A percentile compares a stretch with the other conserved stretches of the same genome.
Evolutionary conservation across 768 basidiomycete species (phyloP).

Genomic region (Daedaleopsis sinensis): DNA sequence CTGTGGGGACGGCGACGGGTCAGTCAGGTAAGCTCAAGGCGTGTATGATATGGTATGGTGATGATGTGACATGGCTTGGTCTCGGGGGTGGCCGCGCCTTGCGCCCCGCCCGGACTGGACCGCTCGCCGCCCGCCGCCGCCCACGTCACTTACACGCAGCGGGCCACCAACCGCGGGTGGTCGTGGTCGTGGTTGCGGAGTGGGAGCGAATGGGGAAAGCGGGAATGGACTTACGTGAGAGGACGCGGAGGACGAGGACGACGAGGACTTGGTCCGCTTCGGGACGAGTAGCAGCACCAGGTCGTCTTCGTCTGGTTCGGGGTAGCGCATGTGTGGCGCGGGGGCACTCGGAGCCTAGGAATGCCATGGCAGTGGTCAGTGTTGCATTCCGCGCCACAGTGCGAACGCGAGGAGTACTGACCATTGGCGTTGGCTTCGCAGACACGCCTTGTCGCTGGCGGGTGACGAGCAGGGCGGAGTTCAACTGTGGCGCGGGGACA

Average conservation of each 20-base stretch:
- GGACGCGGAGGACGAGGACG: too few relatives aligned
- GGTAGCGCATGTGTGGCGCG: slow-evolving; percentile 6
- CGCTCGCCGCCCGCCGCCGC: too few relatives aligned
- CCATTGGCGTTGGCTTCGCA: slow-evolving; percentile 8
- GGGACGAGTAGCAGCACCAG: slow-evolving; percentile 26
- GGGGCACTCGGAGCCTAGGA: slow-evolving; percentile 1
- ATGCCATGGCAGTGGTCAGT: not conserved
- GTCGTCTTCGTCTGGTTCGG: slow-evolving; percentile 28
- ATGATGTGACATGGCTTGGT: too few relatives aligned
- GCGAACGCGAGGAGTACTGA: slow-evolving; percentile 8
- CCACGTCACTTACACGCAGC: too few relatives aligned
- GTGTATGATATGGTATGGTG: too few relatives aligned
- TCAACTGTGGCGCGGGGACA: slow-evolving; percentile 20
- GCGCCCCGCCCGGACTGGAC: too few relatives aligned
- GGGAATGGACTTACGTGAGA: not conserved
- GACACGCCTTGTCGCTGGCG: slow-evolving; percentile 25
- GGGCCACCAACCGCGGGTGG: too few relatives aligned
- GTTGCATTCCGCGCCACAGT: not conserved
- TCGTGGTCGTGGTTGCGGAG: too few relatives aligned
- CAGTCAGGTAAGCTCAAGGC: too few relatives aligned
- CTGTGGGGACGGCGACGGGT: too few relatives aligned
- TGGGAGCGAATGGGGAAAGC: not conserved
- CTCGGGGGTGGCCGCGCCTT: too few relatives aligned
- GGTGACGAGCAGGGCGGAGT: slow-evolving; percentile 28
- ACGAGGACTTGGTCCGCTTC: slow-evolving; percentile 18